phyloP scores from a whole-genome alignment of 1,139 yeast genomes.

The Scheffersomyces insectosa region DNA sequence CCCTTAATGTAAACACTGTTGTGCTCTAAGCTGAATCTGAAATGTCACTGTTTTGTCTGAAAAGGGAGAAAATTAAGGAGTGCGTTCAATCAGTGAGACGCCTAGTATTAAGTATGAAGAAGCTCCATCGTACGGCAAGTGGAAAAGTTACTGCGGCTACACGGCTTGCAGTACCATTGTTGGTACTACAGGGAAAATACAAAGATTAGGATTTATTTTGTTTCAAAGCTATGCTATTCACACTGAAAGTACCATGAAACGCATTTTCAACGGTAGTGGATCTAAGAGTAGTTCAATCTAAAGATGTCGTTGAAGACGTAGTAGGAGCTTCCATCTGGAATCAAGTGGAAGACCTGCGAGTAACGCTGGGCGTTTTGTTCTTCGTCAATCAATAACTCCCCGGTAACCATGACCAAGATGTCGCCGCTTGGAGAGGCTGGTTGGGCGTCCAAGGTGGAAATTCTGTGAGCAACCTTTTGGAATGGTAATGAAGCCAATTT shows the following conservation, averaged over 20 bases:
- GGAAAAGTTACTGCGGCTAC: no score
- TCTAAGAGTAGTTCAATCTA: conserved; percentile 77
- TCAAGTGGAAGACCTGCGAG: conserved; percentile 95
- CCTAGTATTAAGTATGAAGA: no score
- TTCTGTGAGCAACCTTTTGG: conserved; percentile 88
- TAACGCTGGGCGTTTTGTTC: conserved; percentile 94
- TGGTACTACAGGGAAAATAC: no score
- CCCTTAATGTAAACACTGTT: neutral
- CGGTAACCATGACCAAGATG: conserved; percentile 96
- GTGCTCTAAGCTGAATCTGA: neutral
- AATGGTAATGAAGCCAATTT: conserved; percentile 86
- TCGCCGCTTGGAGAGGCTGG: conserved; percentile 95
- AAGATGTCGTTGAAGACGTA: conserved; percentile 95
- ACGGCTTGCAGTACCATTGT: no score
- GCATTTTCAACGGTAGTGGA: neutral
- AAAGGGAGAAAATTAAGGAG: neutral
- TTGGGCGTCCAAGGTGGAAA: conserved; percentile 95
- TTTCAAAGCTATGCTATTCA: no score
- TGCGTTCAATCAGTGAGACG: neutral
- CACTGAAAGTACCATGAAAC: no score
- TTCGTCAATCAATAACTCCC: conserved; percentile 89
- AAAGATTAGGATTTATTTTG: no score
- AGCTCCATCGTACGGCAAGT: no score
- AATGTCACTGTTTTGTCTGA: neutral
- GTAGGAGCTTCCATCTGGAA: conserved; percentile 89